Base-by-base conservation (phyloP, 108 stramenopile species). In the Conticribra guillardii region DNA sequence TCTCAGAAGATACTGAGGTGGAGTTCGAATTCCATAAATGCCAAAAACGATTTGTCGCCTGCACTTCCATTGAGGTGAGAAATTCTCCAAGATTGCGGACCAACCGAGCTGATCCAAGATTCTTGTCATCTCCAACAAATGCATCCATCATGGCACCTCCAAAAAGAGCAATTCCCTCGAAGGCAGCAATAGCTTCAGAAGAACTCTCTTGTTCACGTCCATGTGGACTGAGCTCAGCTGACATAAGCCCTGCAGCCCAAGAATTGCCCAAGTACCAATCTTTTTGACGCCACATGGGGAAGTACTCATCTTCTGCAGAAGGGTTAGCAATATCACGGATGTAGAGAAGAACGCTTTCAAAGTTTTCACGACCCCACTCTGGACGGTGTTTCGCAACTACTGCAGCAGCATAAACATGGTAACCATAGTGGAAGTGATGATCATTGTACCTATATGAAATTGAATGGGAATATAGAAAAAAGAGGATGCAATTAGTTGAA, bases 271-370 rank as follows among this genome's bases (percentile, higher is more conserved):
- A 77, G 51, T 85, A 92, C 87, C 89, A 91, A 73, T 94, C 93
- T 71, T 91, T 94, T 76, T 97, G 95, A 8, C 97, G 79, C 61
- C 77, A 96, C n/a, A 82, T 63, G 9, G 96, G 96, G 73, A 96
- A 98, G 64, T 78, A 83, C 4, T 69, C 58, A 67, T 98, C 97
- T 17, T 83, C 71, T 8, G 68, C 37, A 8, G 92, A 92, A 44
- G 96, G 96, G 64, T 98, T 98, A 2, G 97, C 97, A 79, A 98
- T 94, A 70, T 93, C 89, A 41, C 96, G 87, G 37, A 98, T 87
- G 18, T 96, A 80, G 17, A 93, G 56, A 7, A 96, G 67, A 47
- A 96, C 90, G 18, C 82, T 73, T 54, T 98, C 93, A 64, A 83
- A 93, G 54, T 92, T 74, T 54, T 92, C 73, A 28, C 79, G 78